Conservation (phyloP, 148 eudicot species). For the Chenopodium suecicum region DNA sequence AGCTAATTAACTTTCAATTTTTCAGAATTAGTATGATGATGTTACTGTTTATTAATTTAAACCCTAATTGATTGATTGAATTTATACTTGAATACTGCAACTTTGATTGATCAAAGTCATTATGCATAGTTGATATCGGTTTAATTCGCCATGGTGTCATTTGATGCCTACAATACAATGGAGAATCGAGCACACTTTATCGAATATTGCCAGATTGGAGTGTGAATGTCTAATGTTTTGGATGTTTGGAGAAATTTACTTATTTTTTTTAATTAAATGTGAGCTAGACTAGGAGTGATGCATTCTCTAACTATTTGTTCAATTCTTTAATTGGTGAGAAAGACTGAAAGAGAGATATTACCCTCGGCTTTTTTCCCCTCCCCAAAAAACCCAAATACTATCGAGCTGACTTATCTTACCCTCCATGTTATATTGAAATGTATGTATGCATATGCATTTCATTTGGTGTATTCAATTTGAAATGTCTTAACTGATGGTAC, state of each 20-base stretch:
- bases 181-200: background rate
- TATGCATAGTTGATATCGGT: background rate
- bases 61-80: background rate
- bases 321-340: background rate
- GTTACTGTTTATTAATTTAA: background rate
- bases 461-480: background rate
- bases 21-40: background rate
- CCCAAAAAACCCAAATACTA: too few relatives aligned
- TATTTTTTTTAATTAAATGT: too few relatives aligned
- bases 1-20: background rate
- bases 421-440: background rate
- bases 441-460: background rate
- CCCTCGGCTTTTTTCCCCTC: background rate
- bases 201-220: background rate
- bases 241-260: background rate
- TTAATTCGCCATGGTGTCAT: background rate
- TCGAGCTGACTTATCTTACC: background rate
- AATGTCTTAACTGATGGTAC: too few relatives aligned
- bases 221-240: background rate
- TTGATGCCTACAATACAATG: background rate
- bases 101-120: background rate
- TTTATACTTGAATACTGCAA: too few relatives aligned
- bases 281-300: background rate
- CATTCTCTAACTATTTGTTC: background rate
- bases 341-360: background rate